A percentile compares a stretch with the other conserved stretches of the same genome.
Conservation (phyloP, 169 alveolate species). For the Fabrea salina region DNA sequence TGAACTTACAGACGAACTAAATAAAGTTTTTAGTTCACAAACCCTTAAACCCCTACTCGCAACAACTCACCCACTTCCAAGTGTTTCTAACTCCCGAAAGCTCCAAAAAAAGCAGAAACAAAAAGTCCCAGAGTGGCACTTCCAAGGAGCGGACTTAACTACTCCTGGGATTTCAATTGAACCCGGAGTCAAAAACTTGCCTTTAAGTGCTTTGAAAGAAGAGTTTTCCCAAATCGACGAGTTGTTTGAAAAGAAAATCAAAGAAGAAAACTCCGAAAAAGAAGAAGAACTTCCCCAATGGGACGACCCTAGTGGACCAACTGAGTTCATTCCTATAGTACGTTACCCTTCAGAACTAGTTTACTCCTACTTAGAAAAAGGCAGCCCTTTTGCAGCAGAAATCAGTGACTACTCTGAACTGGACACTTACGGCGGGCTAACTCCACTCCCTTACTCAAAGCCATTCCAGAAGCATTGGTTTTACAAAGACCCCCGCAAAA, state of each 20-base stretch:
- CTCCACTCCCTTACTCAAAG: neutral
- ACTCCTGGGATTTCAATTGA: neutral
- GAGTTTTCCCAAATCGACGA: conserved; percentile 20
- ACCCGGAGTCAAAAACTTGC: neutral
- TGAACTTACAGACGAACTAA: neutral
- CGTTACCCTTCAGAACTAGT: neutral
- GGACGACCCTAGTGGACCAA: conserved; percentile 10
- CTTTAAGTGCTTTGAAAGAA: neutral
- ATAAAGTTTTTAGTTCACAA: neutral
- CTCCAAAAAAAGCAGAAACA: neutral
- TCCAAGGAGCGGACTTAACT: conserved; percentile 1
- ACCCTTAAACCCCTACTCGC: neutral
- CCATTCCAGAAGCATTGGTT: conserved; percentile 22
- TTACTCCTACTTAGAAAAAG: neutral
- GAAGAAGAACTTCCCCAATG: conserved; percentile 31
- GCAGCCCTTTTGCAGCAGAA: conserved; percentile 25
- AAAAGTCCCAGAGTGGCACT: conserved; percentile 27
- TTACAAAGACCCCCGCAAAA: conserved; percentile 25
- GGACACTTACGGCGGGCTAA: neutral
- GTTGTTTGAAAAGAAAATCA: neutral
- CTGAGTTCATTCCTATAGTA: neutral
- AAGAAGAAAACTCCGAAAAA: neutral
- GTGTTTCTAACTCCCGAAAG: neutral
- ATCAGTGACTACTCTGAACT: neutral
- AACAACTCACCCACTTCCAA: neutral